These are phyloP conservation scores for Fusarium floridanum DNA, from an alignment of 2,329 filamentous ascomycete genomes.

Conservation along the genomic window DNA sequence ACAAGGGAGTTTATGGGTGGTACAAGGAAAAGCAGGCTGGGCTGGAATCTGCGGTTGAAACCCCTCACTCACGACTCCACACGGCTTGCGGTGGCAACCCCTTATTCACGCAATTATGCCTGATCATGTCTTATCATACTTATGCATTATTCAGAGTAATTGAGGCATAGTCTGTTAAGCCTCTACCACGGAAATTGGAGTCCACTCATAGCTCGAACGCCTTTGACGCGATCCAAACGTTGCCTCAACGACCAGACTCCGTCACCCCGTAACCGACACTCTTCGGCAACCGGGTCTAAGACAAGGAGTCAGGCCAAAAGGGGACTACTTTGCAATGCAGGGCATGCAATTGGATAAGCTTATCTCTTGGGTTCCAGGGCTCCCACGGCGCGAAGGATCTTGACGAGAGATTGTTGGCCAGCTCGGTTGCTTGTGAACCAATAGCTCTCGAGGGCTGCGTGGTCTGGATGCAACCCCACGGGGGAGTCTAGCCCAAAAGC, in stretches of 20 bases:
- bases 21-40: background rate
- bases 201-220: background rate
- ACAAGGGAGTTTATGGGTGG: background rate
- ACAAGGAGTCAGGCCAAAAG: background rate
- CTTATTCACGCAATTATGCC: background rate
- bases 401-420: background rate
- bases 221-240: background rate
- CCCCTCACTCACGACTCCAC: background rate
- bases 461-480: background rate
- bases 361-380: background rate
- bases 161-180: background rate
- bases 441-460: background rate
- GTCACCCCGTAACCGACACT: background rate
- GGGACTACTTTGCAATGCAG: background rate
- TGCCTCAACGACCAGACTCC: background rate
- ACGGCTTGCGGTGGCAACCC: background rate
- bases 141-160: background rate
- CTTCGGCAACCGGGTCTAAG: background rate
- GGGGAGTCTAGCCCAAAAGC: background rate
- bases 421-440: background rate
- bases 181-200: background rate
- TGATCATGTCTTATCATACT: background rate
- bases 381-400: background rate
- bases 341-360: background rate
- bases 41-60: background rate